A percentile compares a stretch with the other conserved stretches of the same genome.
Evolutionary conservation across 352 stramenopile species (phyloP).

Genomic region (Pythium guiyangense): DNA sequence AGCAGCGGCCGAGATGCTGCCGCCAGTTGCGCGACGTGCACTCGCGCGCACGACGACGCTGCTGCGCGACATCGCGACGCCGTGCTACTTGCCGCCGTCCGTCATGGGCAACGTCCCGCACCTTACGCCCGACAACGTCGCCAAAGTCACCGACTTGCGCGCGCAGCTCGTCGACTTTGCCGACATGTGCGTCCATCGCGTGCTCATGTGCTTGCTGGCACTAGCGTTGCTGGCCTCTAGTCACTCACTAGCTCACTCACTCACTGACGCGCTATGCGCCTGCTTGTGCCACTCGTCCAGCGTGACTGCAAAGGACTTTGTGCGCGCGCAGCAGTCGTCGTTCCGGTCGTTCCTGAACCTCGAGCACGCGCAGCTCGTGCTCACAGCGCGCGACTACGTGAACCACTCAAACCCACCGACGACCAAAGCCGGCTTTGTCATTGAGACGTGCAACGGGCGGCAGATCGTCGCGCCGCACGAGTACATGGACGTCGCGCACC

Average conservation of each 20-base stretch:
- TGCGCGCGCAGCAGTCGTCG: constrained; percentile 28
- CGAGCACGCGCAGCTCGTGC: constrained; percentile 38
- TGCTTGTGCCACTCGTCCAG: constrained; percentile 11
- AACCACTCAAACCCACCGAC: constrained; percentile 45
- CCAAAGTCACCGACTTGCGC: constrained; percentile 50
- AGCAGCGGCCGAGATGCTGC: neutral
- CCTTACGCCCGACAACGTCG: constrained; percentile 70
- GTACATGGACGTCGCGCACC: constrained; percentile 52
- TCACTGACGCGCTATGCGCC: too few species aligned
- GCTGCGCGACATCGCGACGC: constrained; percentile 34
- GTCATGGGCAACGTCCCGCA: constrained; percentile 65
- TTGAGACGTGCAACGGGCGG: constrained; percentile 54
- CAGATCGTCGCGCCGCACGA: constrained; percentile 35
- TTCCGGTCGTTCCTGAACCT: constrained; percentile 54
- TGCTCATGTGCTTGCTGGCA: too few species aligned
- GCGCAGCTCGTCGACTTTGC: constrained; percentile 64
- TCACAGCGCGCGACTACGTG: constrained; percentile 74
- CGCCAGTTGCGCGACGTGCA: constrained; percentile 6
- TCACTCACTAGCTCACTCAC: constrained; percentile 3
- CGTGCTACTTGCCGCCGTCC: constrained; percentile 68
- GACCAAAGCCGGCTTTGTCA: constrained; percentile 47
- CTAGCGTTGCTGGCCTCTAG: too few species aligned
- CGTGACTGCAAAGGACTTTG: constrained; percentile 24
- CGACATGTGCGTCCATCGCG: constrained; percentile 48
- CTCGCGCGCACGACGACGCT: constrained; percentile 34